These are phyloP conservation scores for Flueggea neowawraea DNA, from an alignment of 441 rosid species.

Conservation along the genomic window DNA sequence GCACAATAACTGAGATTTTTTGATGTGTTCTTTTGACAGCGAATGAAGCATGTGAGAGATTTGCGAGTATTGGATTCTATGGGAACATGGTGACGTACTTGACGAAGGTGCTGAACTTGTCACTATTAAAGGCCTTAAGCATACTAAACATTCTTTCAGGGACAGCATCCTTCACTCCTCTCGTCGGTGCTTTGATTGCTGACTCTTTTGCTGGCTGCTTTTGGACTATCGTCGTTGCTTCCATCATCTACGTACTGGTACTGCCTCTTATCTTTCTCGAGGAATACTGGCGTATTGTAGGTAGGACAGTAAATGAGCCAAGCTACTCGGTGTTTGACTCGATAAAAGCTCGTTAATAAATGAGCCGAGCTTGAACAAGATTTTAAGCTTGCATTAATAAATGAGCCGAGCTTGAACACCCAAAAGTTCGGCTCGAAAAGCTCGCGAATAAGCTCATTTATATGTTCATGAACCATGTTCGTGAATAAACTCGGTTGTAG, in stretches of 20 bases:
- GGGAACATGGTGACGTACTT: slow-evolving; percentile 46
- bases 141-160: slow-evolving; percentile 56
- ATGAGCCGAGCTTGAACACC: too few relatives aligned
- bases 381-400: too few relatives aligned
- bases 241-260: slow-evolving; percentile 16
- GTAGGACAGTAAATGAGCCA: too few relatives aligned
- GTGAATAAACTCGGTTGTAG: too few relatives aligned
- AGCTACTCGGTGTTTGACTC: too few relatives aligned
- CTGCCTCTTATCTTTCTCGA: slow-evolving; percentile 20
- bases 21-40: slow-evolving; percentile 23
- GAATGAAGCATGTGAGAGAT: slow-evolving; percentile 52
- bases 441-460: too few relatives aligned
- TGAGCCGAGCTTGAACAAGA: too few relatives aligned
- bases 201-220: slow-evolving; percentile 58
- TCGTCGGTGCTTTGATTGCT: slow-evolving; percentile 55
- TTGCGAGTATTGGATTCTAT: slow-evolving; percentile 26
- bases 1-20: neutral
- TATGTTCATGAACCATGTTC: too few relatives aligned
- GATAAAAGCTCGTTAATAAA: too few relatives aligned
- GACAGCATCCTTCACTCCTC: slow-evolving; percentile 44
- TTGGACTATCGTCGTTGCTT: slow-evolving; percentile 21
- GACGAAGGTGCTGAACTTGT: slow-evolving; percentile 52
- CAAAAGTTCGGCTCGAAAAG: too few relatives aligned
- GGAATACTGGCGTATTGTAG: too few relatives aligned
- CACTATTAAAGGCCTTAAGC: slow-evolving; percentile 53